These are phyloP conservation scores for Teunomyces pallodes DNA, from an alignment of 805 yeast species.

Conservation along the genomic window DNA sequence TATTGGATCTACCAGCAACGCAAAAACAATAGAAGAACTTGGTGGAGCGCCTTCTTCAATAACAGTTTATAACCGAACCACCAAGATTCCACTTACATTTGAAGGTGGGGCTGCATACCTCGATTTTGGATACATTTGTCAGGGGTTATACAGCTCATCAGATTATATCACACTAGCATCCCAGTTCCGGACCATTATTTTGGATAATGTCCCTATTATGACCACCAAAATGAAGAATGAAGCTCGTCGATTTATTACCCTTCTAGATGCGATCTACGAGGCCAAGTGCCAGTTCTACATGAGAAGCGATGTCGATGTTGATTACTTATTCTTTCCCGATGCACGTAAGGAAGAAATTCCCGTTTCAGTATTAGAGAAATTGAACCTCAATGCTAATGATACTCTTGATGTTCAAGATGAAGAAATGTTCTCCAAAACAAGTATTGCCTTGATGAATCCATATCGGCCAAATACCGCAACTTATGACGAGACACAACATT, in stretches of 20 bases:
- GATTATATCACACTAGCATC: constrained; percentile 71
- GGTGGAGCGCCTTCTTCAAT: constrained; percentile 28
- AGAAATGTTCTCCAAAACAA: constrained; percentile 67
- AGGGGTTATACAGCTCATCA: constrained; percentile 57
- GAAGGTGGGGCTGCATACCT: constrained; percentile 38
- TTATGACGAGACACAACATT: constrained; percentile 27
- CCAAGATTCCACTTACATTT: constrained; percentile 45
- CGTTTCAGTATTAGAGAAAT: constrained; percentile 11
- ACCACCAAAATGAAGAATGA: constrained; percentile 59
- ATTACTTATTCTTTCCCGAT: constrained; percentile 63
- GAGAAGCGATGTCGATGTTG: constrained; percentile 48
- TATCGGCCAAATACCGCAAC: constrained; percentile 68
- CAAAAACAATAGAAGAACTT: constrained; percentile 13
- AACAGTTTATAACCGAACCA: constrained; percentile 54
- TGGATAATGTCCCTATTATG: constrained; percentile 62
- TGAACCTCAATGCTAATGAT: constrained; percentile 17
- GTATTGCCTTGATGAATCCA: constrained; percentile 58
- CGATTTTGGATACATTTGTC: constrained; percentile 54
- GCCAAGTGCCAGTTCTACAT: constrained; percentile 59
- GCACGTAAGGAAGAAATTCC: constrained; percentile 13
- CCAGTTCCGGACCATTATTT: constrained; percentile 51
- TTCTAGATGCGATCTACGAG: constrained; percentile 69
- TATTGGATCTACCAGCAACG: neutral
- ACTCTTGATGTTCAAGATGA: constrained; percentile 53
- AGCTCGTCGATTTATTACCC: constrained; percentile 64